Conservation (phyloP, 1,139 yeast species). For the Petasospora fabianii region DNA sequence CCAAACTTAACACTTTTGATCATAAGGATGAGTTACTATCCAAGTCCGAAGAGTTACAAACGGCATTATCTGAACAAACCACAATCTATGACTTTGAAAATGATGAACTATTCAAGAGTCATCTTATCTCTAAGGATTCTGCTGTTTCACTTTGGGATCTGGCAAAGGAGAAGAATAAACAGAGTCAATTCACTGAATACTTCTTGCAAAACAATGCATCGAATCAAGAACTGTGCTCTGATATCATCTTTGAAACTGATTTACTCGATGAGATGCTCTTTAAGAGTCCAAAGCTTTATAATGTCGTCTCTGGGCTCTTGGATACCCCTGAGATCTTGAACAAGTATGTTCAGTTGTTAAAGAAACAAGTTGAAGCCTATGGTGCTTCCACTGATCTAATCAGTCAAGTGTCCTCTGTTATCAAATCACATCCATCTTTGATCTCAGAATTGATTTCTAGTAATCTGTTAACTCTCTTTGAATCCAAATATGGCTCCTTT, state of each 20-base stretch:
- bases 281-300: background rate
- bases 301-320: background rate
- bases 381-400: constrained; percentile 12
- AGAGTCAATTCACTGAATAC: constrained; percentile 27
- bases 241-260: constrained; percentile 24
- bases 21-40: constrained; percentile 17
- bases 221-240: constrained; percentile 15
- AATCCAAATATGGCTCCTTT: constrained; percentile 22
- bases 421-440: constrained; percentile 4
- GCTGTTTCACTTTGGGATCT: constrained; percentile 29
- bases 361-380: constrained; percentile 10
- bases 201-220: constrained; percentile 28
- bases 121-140: constrained; percentile 33
- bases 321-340: constrained; percentile 12
- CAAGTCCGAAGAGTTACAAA: constrained; percentile 29
- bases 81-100: constrained; percentile 27
- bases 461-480: constrained; percentile 16
- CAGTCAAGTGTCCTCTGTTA: constrained; percentile 17
- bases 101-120: constrained; percentile 27
- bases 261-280: constrained; percentile 17
- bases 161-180: constrained; percentile 21
- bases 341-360: constrained; percentile 20
- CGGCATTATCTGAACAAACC: constrained; percentile 30
- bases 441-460: constrained; percentile 1
- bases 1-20: constrained; percentile 24